These are phyloP conservation scores for Didymella sp. DNA, from an alignment of 2,329 filamentous ascomycete genomes.

Conservation along the genomic window DNA sequence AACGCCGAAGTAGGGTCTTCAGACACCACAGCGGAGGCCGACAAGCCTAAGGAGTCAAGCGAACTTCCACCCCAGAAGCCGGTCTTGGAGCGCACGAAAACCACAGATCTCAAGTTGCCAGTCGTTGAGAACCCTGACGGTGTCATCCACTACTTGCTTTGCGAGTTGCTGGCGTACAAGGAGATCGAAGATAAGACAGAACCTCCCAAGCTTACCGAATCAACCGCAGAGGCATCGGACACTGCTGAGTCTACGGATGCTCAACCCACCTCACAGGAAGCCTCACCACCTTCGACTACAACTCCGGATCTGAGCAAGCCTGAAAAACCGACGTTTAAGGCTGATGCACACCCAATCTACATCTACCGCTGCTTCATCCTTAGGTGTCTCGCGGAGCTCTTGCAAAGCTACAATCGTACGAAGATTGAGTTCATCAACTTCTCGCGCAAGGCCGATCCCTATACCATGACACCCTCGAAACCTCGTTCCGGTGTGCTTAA, in stretches of 20 bases:
- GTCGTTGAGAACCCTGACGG: slow-evolving; percentile 92
- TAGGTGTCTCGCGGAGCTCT: slow-evolving; percentile 86
- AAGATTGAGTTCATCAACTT: slow-evolving; percentile 99
- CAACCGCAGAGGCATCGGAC: slow-evolving; percentile 39
- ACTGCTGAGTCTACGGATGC: not conserved
- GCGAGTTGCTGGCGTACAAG: slow-evolving; percentile 87
- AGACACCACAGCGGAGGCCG: slow-evolving; percentile 44
- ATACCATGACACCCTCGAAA: slow-evolving; percentile 88
- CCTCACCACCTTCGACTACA: slow-evolving; percentile 17
- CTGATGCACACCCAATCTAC: slow-evolving; percentile 93
- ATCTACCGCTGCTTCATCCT: slow-evolving; percentile 95
- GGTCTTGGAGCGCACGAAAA: slow-evolving; percentile 70
- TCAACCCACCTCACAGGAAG: slow-evolving; percentile 17
- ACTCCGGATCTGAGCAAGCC: slow-evolving; percentile 49
- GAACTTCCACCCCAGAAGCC: slow-evolving; percentile 46
- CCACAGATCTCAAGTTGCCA: slow-evolving; percentile 76
- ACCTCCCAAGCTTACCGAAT: slow-evolving; percentile 52
- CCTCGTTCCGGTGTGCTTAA: slow-evolving; percentile 91
- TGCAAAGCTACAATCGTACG: slow-evolving; percentile 89
- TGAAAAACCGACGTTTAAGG: slow-evolving; percentile 80
- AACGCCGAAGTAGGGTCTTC: slow-evolving; percentile 24
- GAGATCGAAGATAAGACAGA: slow-evolving; percentile 88
- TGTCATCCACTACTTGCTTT: slow-evolving; percentile 92
- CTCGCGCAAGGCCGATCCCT: slow-evolving; percentile 85
- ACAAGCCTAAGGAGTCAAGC: slow-evolving; percentile 44